These are phyloP conservation scores for Phialemoniopsis sp. DNA, from an alignment of 2,329 filamentous ascomycete genomes.

Conservation along the genomic window DNA sequence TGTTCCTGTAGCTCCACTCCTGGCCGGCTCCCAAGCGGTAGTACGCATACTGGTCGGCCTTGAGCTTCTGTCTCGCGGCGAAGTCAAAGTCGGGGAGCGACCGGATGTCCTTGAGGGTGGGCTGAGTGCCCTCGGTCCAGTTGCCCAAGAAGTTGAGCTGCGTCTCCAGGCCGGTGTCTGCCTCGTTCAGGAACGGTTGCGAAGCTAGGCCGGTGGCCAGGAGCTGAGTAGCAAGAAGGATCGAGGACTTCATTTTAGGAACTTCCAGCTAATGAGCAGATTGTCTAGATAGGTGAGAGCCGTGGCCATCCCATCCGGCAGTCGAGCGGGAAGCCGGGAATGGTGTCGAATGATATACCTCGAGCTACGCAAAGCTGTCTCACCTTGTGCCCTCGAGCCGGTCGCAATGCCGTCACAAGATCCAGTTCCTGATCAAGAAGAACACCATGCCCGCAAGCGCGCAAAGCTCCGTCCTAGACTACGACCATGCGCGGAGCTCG, in stretches of 20 bases:
- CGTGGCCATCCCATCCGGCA: no score
- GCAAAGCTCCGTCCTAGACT: no score
- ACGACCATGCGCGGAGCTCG: no score
- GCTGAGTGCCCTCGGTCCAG: slow-evolving; percentile 26
- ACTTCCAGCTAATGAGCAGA: no score
- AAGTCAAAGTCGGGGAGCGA: slow-evolving; percentile 46
- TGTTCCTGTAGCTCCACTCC: slow-evolving; percentile 47
- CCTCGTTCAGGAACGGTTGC: slow-evolving; percentile 25
- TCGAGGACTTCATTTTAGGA: not conserved
- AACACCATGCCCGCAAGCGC: no score
- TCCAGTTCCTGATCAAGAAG: no score
- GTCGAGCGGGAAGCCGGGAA: no score
- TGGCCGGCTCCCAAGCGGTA: slow-evolving; percentile 44
- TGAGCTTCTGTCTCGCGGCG: slow-evolving; percentile 37
- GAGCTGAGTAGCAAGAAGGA: slow-evolving; percentile 7
- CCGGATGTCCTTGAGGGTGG: slow-evolving; percentile 33
- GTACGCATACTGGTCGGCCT: slow-evolving; percentile 37
- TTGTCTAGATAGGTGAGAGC: no score
- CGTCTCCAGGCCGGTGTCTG: slow-evolving; percentile 25
- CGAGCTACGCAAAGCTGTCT: no score
- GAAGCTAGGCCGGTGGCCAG: slow-evolving; percentile 20
- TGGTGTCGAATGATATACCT: no score
- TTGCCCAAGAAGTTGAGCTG: slow-evolving; percentile 18
- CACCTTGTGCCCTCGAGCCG: no score
- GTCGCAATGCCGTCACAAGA: no score